phyloP scores from a whole-genome alignment of 2,329 filamentous ascomycete species.

The Colletotrichum musicola region DNA sequence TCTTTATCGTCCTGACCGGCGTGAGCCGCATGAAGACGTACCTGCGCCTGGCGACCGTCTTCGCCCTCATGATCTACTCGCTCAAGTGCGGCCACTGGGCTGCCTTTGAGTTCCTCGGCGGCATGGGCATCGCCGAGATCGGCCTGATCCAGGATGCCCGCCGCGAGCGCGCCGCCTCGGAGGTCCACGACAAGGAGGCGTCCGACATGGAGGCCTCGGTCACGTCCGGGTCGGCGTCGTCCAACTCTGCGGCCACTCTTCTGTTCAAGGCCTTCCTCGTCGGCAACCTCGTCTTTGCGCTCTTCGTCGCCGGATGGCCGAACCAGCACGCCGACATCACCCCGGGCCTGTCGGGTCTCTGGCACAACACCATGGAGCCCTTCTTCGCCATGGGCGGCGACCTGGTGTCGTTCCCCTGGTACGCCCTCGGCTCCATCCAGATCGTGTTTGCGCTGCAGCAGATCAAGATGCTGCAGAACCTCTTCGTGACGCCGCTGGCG shows the following conservation, averaged over 20 bases:
- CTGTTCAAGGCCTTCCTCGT: constrained; percentile 43
- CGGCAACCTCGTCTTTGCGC: constrained; percentile 45
- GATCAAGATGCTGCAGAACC: constrained; percentile 42
- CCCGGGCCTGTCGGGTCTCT: constrained; percentile 49
- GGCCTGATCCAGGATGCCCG: constrained; percentile 50
- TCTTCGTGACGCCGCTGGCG: constrained; percentile 61
- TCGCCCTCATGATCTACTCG: constrained; percentile 53
- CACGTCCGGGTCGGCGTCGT: constrained; percentile 1
- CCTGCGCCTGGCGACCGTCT: constrained; percentile 47
- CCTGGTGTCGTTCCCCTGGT: constrained; percentile 52
- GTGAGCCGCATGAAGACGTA: constrained; percentile 50
- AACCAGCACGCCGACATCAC: constrained; percentile 50
- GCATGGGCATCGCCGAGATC: constrained; percentile 59
- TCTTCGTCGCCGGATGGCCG: constrained; percentile 57
- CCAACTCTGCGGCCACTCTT: constrained; percentile 30
- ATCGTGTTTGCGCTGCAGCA: constrained; percentile 49
- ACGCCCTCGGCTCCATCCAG: constrained; percentile 51
- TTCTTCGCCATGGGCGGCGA: constrained; percentile 49
- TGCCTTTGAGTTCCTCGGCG: constrained; percentile 59
- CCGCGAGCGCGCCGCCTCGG: constrained; percentile 13
- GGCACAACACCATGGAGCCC: constrained; percentile 48
- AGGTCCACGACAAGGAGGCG: constrained; percentile 38
- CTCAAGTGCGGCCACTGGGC: constrained; percentile 56
- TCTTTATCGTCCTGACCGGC: constrained; percentile 55
- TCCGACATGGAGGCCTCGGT: constrained; percentile 28